Evolutionary conservation across 331 rosid species (phyloP).

Genomic region (Erythrophleum ivorense): DNA sequence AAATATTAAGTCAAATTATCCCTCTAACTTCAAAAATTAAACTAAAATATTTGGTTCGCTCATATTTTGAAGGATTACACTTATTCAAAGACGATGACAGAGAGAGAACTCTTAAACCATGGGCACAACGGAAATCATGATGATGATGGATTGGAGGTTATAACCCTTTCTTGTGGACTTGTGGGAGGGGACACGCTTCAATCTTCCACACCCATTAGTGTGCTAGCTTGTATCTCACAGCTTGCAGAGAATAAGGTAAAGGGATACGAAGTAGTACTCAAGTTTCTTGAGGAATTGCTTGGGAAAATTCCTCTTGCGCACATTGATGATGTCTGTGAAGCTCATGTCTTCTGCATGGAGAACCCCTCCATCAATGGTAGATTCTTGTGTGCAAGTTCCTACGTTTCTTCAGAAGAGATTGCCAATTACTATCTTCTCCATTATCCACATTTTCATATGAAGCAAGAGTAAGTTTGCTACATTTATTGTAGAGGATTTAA

Average conservation of each 20-base stretch:
- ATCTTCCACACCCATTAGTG: neutral
- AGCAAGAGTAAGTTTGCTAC: conserved; percentile 45
- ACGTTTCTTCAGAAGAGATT: conserved; percentile 50
- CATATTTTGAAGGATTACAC: conserved; percentile 44
- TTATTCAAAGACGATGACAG: conserved; percentile 57
- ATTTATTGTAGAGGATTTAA: neutral
- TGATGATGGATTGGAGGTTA: conserved; percentile 51
- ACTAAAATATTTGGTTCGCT: too few relatives aligned
- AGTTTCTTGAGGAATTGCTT: conserved; percentile 38
- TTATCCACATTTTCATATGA: conserved; percentile 50
- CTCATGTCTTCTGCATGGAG: conserved; percentile 72
- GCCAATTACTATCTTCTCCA: conserved; percentile 41
- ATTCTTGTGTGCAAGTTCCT: conserved; percentile 56
- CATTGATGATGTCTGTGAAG: conserved; percentile 67
- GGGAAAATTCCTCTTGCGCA: conserved; percentile 64
- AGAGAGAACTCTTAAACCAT: conserved; percentile 53
- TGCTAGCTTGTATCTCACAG: conserved; percentile 32
- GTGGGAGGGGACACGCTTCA: conserved; percentile 58
- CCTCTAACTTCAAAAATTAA: too few relatives aligned
- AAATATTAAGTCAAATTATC: too few relatives aligned
- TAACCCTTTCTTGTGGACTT: conserved; percentile 58
- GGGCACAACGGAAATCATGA: conserved; percentile 22
- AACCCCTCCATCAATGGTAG: conserved; percentile 56
- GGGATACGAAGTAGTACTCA: neutral
- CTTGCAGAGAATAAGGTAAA: conserved; percentile 11